Base-by-base conservation (phyloP, 768 basidiomycete species). In the Boletus tomentosulus region DNA sequence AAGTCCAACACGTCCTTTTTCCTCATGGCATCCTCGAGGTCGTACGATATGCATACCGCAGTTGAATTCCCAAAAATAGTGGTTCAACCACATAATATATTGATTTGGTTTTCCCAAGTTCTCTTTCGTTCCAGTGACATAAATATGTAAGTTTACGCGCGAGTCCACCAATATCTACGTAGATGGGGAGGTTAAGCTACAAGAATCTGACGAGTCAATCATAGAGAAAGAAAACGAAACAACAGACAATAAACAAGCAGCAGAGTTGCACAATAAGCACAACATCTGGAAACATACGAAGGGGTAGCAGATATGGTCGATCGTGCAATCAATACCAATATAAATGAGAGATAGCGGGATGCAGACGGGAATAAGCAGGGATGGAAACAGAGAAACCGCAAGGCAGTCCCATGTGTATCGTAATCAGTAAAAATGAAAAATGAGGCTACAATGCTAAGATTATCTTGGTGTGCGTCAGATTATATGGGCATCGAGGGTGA, bases 101-200 rank as follows among this genome's bases (percentile, higher is more conserved):
- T 49, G 43, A 52, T 47, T 37, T 44, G 27, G 9, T 33, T 55
- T 57, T 44, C 48, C 28, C 48, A 39, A 57, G 27, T 37, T 3
- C 51, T 48, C 16, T 60, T 44, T 56, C 46, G 33, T 61, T 70
- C 56, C 66, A 31, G 55, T 54, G 56, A 56, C 58, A 70, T 70
- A 67, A 70, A 67, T 67, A 67, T 31, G 51, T 44, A 49, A 46
- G 50, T 34, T 49, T 61, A 57, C 54, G 37, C 53, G 48, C 50
- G 46, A 46, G 53, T 65, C 65, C 56, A 56, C 63, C 62, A 58
- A 56, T 64, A 64, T 67, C 66, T 67, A 66, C 55, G 61, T 31
- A 46, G 45, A 12, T 45, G 45, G 27, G 50, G 55, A 64, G 48
- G 64, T 53, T 66, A 66, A 64, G 66, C 65, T 66, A 66, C 65